phyloP scores from a whole-genome alignment of 1,284 basidiomycete species.

The Papiliotrema fonsecae region DNA sequence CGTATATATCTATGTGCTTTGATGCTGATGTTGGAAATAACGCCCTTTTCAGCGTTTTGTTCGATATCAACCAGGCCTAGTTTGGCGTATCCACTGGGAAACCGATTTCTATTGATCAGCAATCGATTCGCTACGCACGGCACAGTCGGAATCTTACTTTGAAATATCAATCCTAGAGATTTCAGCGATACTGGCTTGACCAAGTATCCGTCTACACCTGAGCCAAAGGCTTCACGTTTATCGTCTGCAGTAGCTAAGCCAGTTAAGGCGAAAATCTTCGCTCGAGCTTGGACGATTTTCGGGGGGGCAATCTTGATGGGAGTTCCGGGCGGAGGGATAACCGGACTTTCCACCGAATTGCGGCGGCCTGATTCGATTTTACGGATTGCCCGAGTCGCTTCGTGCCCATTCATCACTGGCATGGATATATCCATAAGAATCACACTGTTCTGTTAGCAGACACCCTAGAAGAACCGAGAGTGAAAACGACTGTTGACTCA shows the following conservation, averaged over 20 bases:
- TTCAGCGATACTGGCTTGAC: slow-evolving; percentile 90
- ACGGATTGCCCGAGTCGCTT: slow-evolving; percentile 78
- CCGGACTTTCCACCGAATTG: slow-evolving; percentile 17
- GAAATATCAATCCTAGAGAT: slow-evolving; percentile 79
- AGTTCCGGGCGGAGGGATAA: background rate
- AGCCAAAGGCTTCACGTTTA: slow-evolving; percentile 82
- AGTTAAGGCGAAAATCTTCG: slow-evolving; percentile 80
- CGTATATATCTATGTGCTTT: no score
- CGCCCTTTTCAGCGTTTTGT: no score
- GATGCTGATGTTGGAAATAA: no score
- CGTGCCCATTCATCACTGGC: slow-evolving; percentile 84
- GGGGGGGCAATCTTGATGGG: slow-evolving; percentile 38
- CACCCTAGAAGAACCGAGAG: no score
- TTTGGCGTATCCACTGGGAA: slow-evolving; percentile 5
- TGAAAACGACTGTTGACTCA: no score
- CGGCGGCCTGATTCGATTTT: slow-evolving; percentile 62
- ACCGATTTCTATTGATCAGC: slow-evolving; percentile 15
- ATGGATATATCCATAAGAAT: slow-evolving; percentile 87
- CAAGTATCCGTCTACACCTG: slow-evolving; percentile 89
- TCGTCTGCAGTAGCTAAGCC: slow-evolving; percentile 90
- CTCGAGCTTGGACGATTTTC: slow-evolving; percentile 27
- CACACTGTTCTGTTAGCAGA: slow-evolving; percentile 54
- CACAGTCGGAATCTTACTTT: slow-evolving; percentile 46
- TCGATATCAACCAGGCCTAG: no score
- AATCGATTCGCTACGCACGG: background rate